Base-by-base conservation (phyloP, 352 stramenopile species). In the Phytopythium oedochilum region DNA sequence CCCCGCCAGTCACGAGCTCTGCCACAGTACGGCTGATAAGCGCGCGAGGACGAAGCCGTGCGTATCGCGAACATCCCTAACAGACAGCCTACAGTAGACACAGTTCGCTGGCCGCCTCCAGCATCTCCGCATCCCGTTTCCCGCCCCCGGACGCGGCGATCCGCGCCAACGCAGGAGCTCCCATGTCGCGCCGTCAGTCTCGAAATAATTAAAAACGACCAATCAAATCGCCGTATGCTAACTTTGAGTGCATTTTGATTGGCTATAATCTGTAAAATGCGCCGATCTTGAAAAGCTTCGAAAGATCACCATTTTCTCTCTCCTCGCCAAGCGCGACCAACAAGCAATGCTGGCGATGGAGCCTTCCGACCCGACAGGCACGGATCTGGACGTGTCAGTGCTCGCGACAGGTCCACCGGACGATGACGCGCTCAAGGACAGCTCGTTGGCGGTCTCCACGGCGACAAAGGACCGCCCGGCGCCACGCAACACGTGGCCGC, bases 241-340 rank as follows among this genome's bases (percentile, higher is more conserved):
- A n/a, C n/a, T 32, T 32, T 9, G 9, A 32, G 29, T 28, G n/a
- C 20, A 12, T 11, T n/a, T 29, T 18, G 20, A 46, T 46, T 46
- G 40, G 40, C 3, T 46, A 31, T 46, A 46, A 46, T 10, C 9
- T 9, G 9, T 32, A 9, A 32, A 32, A 32, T 32, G 5, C 5
- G 5, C 29, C 5, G 55, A 75, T 73, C 64, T 73, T 75, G 57
- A 72, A 73, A 53, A 25, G 67, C 20, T 52, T 47, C 57, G 9
- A 48, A 60, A 50, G 28, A 43, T 34, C 17, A 10, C 53, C 55
- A 40, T n/a, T 48, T 48, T 29, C 12, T 34, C 25, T 5, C 42
- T 7, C n/a, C 40, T 47, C 42, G 53, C 53, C 42, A 38, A 40
- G 10, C 20, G 39, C 29, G 20, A 60, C 66, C 53, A 65, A 64